Conservation (phyloP, 768 basidiomycete species). For the Mycena olivaceomarginata region DNA sequence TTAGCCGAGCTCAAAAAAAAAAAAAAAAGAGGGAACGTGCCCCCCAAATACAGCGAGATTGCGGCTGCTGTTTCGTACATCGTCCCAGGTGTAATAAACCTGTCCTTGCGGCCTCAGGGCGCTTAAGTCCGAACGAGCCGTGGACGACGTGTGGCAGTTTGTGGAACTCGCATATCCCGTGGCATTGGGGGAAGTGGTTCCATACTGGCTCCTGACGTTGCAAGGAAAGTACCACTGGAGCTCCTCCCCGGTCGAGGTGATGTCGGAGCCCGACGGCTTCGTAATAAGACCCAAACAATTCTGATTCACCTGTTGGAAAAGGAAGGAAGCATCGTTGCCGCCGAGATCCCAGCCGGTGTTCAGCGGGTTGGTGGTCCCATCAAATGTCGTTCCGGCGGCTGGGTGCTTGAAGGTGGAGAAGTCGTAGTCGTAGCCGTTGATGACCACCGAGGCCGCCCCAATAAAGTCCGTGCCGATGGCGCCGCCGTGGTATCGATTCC, state of each 20-base stretch:
- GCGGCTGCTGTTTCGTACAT: conserved; percentile 68
- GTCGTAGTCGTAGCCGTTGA: conserved; percentile 87
- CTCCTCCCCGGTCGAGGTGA: conserved; percentile 65
- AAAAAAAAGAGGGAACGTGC: conserved; percentile 61
- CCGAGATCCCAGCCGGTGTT: conserved; percentile 78
- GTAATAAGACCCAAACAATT: conserved; percentile 80
- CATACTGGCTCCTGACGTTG: conserved; percentile 80
- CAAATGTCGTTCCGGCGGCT: conserved; percentile 70
- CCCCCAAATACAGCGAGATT: conserved; percentile 86
- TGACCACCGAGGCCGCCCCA: conserved; percentile 72
- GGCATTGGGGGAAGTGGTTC: conserved; percentile 67
- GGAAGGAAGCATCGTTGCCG: conserved; percentile 82
- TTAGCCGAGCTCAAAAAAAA: neutral
- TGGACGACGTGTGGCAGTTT: conserved; percentile 74
- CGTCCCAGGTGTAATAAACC: conserved; percentile 85
- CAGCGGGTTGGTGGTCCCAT: conserved; percentile 81
- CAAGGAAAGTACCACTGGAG: conserved; percentile 91
- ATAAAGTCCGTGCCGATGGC: conserved; percentile 73
- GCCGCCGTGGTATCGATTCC: conserved; percentile 78
- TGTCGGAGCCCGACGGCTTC: conserved; percentile 73
- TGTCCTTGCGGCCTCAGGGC: conserved; percentile 70
- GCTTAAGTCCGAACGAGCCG: conserved; percentile 66
- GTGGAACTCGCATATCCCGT: conserved; percentile 71
- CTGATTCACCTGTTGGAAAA: conserved; percentile 85
- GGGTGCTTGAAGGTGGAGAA: conserved; percentile 83